Base-by-base conservation (phyloP, 768 basidiomycete species). In the Boletus insuetus region DNA sequence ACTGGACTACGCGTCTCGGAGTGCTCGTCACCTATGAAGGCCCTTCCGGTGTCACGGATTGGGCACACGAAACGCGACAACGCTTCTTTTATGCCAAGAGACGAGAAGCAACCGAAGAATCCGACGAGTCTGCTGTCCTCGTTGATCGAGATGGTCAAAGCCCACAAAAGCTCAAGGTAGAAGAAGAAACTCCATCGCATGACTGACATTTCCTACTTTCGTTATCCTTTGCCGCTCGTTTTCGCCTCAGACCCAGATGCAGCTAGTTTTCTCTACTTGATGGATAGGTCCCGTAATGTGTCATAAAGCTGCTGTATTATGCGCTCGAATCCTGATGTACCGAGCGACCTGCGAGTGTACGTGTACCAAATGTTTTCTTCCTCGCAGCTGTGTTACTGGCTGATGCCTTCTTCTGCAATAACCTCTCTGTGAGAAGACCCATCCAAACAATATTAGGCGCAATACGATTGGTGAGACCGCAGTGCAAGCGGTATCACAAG, bases 1-100 rank as follows among this genome's bases (percentile, higher is more conserved):
- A 77, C 57, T 61, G 72, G 29, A 55, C 62, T 14, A 64, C 60
- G 41, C 72, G 73, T 46, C 69, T 79, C 39, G 62, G 72, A 9
- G 58, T 66, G 46, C 68, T 74, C 19, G 59, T 77, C 34, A 67
- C 71, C n/a, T 51, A 64, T 24, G 63, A 70, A 34, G 77, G 77
- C 6, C 46, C 60, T 14, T 67, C 68, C 38, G 70, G 66, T 6
- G 56, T 69, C 51, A 40, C 51, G n/a, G 67, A 62, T 47, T 74
- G 72, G 72, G 63, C 61, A 19, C 38, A 60, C 17, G 68, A 73
- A 53, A 68, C 68, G 2, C 62, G 54, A 17, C 56, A 56, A 39
- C 63, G 61, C 46, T 61, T 73, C 19, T 63, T 58, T 39, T 26
- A 46, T 29, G 12, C 38, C 4, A 60, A 41, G 42, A 55, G 17